Percentiles rank a stretch among this genome's conserved stretches.
Conservation (phyloP, 768 basidiomycete species). For the Mycena albidolilacea region DNA sequence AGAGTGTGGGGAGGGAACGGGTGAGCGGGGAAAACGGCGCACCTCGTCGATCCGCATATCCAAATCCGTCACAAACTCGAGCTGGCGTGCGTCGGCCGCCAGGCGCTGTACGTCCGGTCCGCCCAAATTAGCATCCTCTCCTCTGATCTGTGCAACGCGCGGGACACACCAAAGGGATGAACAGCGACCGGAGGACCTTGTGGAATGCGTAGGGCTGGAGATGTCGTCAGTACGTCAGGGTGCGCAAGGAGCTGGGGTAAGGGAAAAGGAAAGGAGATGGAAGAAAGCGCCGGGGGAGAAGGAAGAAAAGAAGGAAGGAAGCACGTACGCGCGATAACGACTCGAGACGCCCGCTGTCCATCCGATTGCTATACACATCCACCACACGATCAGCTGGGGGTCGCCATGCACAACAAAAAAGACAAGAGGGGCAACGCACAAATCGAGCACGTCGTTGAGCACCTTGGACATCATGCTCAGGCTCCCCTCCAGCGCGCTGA, state of each 20-base stretch:
- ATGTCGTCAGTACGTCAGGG: conserved; percentile 11
- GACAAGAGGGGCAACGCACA: conserved; percentile 49
- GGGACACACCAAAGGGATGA: conserved; percentile 60
- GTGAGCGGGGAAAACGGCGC: conserved; percentile 8
- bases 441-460: conserved; percentile 76
- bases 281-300: not conserved
- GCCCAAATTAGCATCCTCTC: too few relatives aligned
- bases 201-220: conserved; percentile 71
- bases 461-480: conserved; percentile 84
- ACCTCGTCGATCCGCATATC: conserved; percentile 70
- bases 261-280: not conserved
- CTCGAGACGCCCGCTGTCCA: conserved; percentile 81
- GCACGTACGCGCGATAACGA: conserved; percentile 57
- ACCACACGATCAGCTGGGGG: not conserved
- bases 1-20: not conserved
- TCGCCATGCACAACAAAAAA: not conserved
- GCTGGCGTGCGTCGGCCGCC: conserved; percentile 70
- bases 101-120: conserved; percentile 44
- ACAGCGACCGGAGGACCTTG: conserved; percentile 71
- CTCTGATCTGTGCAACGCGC: too few relatives aligned
- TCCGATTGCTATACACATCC: conserved; percentile 63
- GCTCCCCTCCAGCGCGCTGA: conserved; percentile 77
- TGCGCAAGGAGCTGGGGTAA: not conserved
- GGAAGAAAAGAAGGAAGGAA: not conserved
- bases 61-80: conserved; percentile 70